phyloP scores from a whole-genome alignment of 352 stramenopile species.

The Pythium brassicae region DNA sequence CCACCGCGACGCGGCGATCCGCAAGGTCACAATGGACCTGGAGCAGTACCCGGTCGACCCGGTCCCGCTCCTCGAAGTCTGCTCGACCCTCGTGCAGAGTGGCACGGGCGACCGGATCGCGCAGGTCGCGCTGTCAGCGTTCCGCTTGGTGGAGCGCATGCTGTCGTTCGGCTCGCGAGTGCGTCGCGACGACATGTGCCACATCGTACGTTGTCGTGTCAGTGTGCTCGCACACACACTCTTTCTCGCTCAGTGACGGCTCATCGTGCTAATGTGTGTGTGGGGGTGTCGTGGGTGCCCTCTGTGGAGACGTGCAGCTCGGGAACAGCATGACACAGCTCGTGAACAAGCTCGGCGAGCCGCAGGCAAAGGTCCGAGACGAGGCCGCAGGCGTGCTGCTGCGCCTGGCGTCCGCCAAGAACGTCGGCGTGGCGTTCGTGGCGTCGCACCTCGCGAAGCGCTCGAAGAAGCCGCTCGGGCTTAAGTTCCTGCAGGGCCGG shows the following conservation, averaged over 20 bases:
- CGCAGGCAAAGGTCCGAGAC: constrained; percentile 70
- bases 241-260: not conserved
- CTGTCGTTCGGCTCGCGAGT: constrained; percentile 41
- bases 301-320: constrained; percentile 25
- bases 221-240: not conserved
- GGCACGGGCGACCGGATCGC: constrained; percentile 68
- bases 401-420: constrained; percentile 48
- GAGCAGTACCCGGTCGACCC: constrained; percentile 46
- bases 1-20: constrained; percentile 76
- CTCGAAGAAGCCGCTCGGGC: constrained; percentile 65
- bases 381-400: constrained; percentile 43
- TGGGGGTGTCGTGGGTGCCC: no score
- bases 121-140: constrained; percentile 72
- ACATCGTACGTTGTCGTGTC: constrained; percentile 45
- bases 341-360: constrained; percentile 73
- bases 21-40: constrained; percentile 79
- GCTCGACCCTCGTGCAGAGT: constrained; percentile 66
- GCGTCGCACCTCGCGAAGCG: constrained; percentile 58
- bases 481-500: constrained; percentile 68
- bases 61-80: constrained; percentile 49
- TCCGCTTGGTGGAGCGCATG: constrained; percentile 60
- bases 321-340: constrained; percentile 75
- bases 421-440: constrained; percentile 65
- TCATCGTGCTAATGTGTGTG: not conserved
- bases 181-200: constrained; percentile 57